Evolutionary conservation across 2,329 filamentous ascomycete species (phyloP), one percentile per base, ranked within the genome.

Genomic region (Celoporthe dispersa): DNA sequence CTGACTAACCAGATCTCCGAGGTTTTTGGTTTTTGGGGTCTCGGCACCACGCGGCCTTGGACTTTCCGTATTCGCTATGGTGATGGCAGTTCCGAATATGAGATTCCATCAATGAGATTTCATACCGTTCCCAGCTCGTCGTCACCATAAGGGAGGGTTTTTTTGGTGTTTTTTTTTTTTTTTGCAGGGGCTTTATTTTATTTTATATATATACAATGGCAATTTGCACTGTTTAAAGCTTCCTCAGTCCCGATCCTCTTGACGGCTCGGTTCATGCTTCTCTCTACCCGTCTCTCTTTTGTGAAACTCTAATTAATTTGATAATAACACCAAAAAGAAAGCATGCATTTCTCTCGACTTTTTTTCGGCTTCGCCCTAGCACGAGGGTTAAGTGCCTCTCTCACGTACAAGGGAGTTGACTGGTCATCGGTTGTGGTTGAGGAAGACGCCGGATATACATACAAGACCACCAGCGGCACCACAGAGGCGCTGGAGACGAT

Each of bases 351-450:
- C 41, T 53, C 28, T n/a, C 28, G 44, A 33, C 7, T 64, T 2
- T 31, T n/a, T 6, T 1, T 31, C 28, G 44, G 62, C 41, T 28
- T 53, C 31, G 62, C 62, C 28, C 7, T 64, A 14, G 44, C 68
- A 48, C 28, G 44, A 44, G 59, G 68, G 44, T 16, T 64, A 28
- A 37, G 59, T 51, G 68, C 64, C 3, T 53, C 69, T 22, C 67
- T 71, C 8, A 68, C 53, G 16, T 66, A 71, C 55, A 68, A 68
- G 16, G 69, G 69, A 4, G 69, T 68, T 7, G 69, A 71, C 33
- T 71, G 69, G 69, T 92, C 90, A 0, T 93, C 91, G 0, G 83
- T 90, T 0, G 77, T 86, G 0, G 79, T 92, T 5, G 87, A 91
- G 74, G 91, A 93, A 76, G 80, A 83, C 2, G 82, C 85, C 0